phyloP scores from a whole-genome alignment of 305 asterid species.

The Fraxinus platypoda region DNA sequence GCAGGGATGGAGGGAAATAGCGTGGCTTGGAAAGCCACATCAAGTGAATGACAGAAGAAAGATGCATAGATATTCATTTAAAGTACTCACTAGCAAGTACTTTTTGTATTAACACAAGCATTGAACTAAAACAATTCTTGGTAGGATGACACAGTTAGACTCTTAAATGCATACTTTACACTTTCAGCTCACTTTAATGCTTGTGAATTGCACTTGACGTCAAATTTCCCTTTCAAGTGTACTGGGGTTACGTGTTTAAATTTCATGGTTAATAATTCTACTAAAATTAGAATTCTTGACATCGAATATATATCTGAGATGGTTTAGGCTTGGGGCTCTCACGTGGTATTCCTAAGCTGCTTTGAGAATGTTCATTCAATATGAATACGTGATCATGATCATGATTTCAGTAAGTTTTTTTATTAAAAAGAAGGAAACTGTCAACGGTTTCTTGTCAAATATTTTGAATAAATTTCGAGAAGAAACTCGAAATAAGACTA shows the following conservation, averaged over 20 bases:
- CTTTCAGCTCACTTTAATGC: background rate
- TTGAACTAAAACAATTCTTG: background rate
- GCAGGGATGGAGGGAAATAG: background rate
- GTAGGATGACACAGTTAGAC: background rate
- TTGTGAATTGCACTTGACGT: background rate
- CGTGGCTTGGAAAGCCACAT: background rate
- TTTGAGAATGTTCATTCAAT: background rate
- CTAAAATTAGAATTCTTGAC: background rate
- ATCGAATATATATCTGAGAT: background rate
- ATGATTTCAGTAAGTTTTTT: background rate
- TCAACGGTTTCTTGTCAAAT: background rate
- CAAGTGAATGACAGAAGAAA: background rate
- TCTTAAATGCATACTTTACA: background rate
- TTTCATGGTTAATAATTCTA: background rate
- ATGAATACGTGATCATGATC: background rate
- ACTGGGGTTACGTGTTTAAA: background rate
- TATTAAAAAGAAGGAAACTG: background rate
- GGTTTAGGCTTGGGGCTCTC: background rate
- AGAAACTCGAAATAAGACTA: background rate
- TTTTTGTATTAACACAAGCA: background rate
- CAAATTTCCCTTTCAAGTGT: background rate
- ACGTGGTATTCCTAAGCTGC: background rate
- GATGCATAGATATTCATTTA: background rate
- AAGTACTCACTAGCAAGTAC: background rate
- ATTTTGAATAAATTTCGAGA: background rate